Conservation (phyloP, 306 rosid species). For the Ormosia emarginata region DNA sequence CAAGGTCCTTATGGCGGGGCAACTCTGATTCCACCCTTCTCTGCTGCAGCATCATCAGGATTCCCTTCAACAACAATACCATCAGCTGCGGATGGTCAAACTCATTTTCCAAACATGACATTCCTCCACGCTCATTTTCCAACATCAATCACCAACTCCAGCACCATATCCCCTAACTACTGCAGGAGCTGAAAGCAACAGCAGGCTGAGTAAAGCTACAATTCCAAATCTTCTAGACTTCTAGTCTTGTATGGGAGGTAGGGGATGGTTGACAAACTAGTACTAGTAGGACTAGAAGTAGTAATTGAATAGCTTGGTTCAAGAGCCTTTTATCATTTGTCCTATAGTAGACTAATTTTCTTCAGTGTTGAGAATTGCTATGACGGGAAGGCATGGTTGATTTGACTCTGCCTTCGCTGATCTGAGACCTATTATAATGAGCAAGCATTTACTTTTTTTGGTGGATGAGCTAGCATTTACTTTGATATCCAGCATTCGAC, state of each 20-base stretch:
- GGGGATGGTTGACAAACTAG: slow-evolving; percentile 14
- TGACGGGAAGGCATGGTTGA: slow-evolving; percentile 1
- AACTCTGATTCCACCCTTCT: slow-evolving; percentile 53
- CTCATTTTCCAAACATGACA: slow-evolving; percentile 43
- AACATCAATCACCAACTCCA: slow-evolving; percentile 39
- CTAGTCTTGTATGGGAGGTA: background rate
- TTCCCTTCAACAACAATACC: slow-evolving; percentile 62
- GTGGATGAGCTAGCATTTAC: background rate
- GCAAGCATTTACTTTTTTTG: slow-evolving; percentile 1
- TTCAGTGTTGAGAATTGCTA: slow-evolving; percentile 23
- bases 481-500: slow-evolving; percentile 12
- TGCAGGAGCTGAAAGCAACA: slow-evolving; percentile 48
- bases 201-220: slow-evolving; percentile 18
- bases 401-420: slow-evolving; percentile 14
- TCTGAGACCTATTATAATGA: slow-evolving; percentile 16
- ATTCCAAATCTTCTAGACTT: background rate
- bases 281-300: slow-evolving; percentile 7
- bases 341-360: slow-evolving; percentile 17
- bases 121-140: slow-evolving; percentile 44
- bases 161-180: slow-evolving; percentile 45
- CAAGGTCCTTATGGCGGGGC: slow-evolving; percentile 53
- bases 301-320: slow-evolving; percentile 22
- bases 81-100: slow-evolving; percentile 59
- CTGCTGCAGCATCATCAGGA: slow-evolving; percentile 99
- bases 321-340: slow-evolving; percentile 4